A percentile compares a stretch with the other conserved stretches of the same genome.
Conservation (phyloP, 768 basidiomycete species). For the Leccinellum luteum region DNA sequence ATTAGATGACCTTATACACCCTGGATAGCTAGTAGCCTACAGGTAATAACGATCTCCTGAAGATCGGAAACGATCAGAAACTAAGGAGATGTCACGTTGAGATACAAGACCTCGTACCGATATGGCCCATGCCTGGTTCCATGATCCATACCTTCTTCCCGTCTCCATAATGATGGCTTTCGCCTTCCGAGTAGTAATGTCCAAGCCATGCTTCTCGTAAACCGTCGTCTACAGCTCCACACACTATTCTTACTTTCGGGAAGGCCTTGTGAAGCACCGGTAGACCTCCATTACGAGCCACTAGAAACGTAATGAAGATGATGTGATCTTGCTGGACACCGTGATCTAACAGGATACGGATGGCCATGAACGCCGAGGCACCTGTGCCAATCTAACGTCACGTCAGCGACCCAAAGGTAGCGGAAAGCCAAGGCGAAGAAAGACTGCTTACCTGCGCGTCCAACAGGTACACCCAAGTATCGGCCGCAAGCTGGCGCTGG, state of each 20-base stretch:
- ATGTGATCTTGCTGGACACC: constrained; percentile 82
- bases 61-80: not conserved
- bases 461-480: constrained; percentile 82
- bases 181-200: constrained; percentile 48
- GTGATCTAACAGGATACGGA: constrained; percentile 90
- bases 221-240: constrained; percentile 76
- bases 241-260: constrained; percentile 80
- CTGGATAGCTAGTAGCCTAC: constrained; percentile 7
- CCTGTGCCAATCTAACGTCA: constrained; percentile 82
- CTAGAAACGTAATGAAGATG: constrained; percentile 86
- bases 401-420: not conserved
- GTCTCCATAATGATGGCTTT: constrained; percentile 39
- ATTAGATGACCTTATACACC: constrained; percentile 3
- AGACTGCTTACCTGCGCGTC: constrained; percentile 79
- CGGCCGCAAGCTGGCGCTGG: constrained; percentile 55
- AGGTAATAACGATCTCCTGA: constrained; percentile 44
- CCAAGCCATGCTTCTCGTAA: constrained; percentile 75
- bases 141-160: constrained; percentile 77
- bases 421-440: not conserved
- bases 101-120: constrained; percentile 47
- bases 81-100: not conserved
- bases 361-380: constrained; percentile 92
- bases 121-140: constrained; percentile 87
- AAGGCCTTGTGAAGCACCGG: constrained; percentile 79
- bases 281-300: constrained; percentile 79